These are phyloP conservation scores for Avena insularis DNA, from an alignment of 176 grass and related monocot genomes.

Conservation along the genomic window DNA sequence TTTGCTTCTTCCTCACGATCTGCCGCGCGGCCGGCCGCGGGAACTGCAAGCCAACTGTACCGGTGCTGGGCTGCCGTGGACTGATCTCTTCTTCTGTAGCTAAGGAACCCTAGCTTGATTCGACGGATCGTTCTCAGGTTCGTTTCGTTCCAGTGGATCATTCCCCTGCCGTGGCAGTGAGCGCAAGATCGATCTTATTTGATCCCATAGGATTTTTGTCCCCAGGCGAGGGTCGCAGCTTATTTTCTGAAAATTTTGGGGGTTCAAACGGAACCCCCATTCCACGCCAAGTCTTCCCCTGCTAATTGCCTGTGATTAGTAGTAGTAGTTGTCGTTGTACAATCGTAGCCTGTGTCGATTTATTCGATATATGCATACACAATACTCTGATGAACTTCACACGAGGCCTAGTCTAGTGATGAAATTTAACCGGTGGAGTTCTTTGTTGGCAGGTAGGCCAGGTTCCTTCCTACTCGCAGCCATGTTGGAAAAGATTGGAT, in stretches of 20 bases:
- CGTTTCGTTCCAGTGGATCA: not conserved
- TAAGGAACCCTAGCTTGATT: slow-evolving; percentile 17
- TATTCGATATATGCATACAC: not conserved
- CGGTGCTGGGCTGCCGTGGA: not conserved
- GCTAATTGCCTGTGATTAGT: not conserved
- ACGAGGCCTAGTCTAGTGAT: not conserved
- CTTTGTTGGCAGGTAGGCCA: not conserved
- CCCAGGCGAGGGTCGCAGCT: not conserved
- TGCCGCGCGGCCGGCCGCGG: not conserved
- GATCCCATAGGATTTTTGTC: not conserved
- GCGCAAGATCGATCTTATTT: not conserved
- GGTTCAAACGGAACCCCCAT: slow-evolving; percentile 1
- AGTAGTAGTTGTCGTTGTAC: not conserved
- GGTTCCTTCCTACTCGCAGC: not conserved
- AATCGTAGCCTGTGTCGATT: not conserved
- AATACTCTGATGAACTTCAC: not conserved
- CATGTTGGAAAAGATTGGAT: slow-evolving; percentile 75
- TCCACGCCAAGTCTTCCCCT: not conserved
- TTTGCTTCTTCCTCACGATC: not conserved
- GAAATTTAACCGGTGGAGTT: not conserved
- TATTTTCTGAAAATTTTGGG: not conserved
- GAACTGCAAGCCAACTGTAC: not conserved
- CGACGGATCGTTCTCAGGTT: not conserved
- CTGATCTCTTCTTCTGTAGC: not conserved
- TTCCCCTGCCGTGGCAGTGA: not conserved